Base-by-base conservation (phyloP, 1,284 basidiomycete genomes). In the Ustilago hordei region DNA sequence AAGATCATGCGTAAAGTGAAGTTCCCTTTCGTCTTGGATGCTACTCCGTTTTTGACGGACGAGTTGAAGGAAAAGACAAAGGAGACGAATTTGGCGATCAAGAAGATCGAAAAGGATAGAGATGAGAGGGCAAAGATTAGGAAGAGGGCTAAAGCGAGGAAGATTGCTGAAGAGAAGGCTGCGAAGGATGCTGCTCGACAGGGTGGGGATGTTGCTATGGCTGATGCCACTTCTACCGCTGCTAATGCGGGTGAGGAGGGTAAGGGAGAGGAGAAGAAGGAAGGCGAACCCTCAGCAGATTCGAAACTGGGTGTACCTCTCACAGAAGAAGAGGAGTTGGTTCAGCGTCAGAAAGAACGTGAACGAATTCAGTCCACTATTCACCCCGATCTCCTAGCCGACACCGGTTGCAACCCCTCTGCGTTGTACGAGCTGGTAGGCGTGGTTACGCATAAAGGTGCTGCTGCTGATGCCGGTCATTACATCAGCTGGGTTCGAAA, bases 401-500 rank as follows among this genome's bases (percentile, higher is more conserved):
- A 95, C 83, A 85, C 90, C 13, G 94, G 94, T 0, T 89, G 90
- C 71, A 94, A 92, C 84, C 86, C 89, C 34, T 92, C 90, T 15
- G 94, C 92, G 12, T 81, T 95, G 80, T 96, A 95, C 85, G 94
- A 95, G 65, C 90, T 95, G 41, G 91, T 93, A 64, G 93, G 93
- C 91, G 93, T 99, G 83, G 92, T 99, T 15, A 97, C 95, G 32
- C 96, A 98, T 89, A 99, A 99, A 86, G 97, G 97, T 17, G 91
- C 95, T 0, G 93, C 92, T 0, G 95, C 96, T 0, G 95, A 98
- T 84, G 91, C 93, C 0, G 95, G 95, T 1, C 95, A 97, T 87
- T 97, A 96, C 86, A 95, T 96, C 43, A 93, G 91, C 0, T 97
- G 93, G 88, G 93, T 92, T 15, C 68, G 82, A 35, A 81, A 81